Evolutionary conservation across 306 rosid species (phyloP).

Genomic region (Corylus americana): DNA sequence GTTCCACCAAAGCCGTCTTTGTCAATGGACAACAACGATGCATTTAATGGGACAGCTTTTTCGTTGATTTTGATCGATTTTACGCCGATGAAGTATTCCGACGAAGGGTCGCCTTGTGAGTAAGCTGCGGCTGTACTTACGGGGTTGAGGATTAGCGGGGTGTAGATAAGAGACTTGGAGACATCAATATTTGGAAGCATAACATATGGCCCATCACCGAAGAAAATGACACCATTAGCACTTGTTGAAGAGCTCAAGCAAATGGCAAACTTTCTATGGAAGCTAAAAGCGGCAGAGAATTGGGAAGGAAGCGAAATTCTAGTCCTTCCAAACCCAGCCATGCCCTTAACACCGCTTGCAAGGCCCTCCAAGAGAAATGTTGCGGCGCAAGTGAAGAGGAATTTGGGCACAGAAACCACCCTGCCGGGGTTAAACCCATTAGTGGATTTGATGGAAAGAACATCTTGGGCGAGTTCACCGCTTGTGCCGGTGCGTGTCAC

Average conservation of each 20-base stretch:
- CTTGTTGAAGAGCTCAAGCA: conserved; percentile 44
- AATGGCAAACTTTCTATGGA: conserved; percentile 48
- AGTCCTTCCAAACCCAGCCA: conserved; percentile 61
- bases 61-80: conserved; percentile 43
- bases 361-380: conserved; percentile 37
- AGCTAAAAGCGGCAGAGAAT: conserved; percentile 44
- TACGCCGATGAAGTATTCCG: conserved; percentile 60
- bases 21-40: conserved; percentile 42
- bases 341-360: conserved; percentile 49
- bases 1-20: conserved; percentile 64
- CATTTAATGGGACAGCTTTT: conserved; percentile 33
- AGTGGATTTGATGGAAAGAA: conserved; percentile 45
- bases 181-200: conserved; percentile 38
- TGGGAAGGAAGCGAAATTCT: conserved; percentile 45
- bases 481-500: conserved; percentile 13
- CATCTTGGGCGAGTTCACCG: conserved; percentile 43
- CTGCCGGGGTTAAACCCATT: conserved; percentile 34
- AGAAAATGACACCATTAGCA: conserved; percentile 43
- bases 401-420: conserved; percentile 35
- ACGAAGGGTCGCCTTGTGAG: conserved; percentile 39
- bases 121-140: conserved; percentile 28
- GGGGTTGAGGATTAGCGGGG: conserved; percentile 55
- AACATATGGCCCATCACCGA: conserved; percentile 51
- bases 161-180: conserved; percentile 43
- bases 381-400: conserved; percentile 53